phyloP scores from a whole-genome alignment of 345 rosid genomes.

The Camelina sativa region DNA sequence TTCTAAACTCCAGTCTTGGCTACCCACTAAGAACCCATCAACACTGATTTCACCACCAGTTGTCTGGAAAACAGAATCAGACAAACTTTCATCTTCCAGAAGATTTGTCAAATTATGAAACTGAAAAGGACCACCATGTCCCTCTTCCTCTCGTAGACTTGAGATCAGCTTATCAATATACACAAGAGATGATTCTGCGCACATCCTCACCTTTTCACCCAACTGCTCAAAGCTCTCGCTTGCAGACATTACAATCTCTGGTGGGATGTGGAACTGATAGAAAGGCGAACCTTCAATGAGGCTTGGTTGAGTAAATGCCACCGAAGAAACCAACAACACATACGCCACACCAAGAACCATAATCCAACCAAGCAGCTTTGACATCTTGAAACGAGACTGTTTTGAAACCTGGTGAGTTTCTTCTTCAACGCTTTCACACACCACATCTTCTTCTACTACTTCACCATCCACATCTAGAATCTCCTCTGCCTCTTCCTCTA shows the following conservation, averaged over 20 bases:
- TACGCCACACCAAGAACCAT: conserved; percentile 48
- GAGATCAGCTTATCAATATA: conserved; percentile 35
- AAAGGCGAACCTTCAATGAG: not conserved
- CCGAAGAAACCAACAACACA: conserved; percentile 44
- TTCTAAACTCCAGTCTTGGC: conserved; percentile 23
- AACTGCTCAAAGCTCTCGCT: conserved; percentile 34
- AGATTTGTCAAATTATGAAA: conserved; percentile 37
- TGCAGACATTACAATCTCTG: conserved; percentile 13
- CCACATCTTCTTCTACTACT: conserved; percentile 36
- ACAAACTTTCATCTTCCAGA: conserved; percentile 19
- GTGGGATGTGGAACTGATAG: conserved; percentile 19
- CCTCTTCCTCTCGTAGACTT: conserved; percentile 32
- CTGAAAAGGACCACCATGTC: conserved; percentile 22
- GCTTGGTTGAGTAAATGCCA: not conserved
- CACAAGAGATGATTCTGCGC: conserved; percentile 38
- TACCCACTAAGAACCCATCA: conserved; percentile 25
- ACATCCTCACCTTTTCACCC: conserved; percentile 37
- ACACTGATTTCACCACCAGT: conserved; percentile 31
- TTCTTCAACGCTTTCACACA: conserved; percentile 37
- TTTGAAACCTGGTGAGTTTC: conserved; percentile 36
- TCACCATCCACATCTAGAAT: conserved; percentile 26
- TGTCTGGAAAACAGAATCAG: conserved; percentile 40
- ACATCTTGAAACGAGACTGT: conserved; percentile 48
- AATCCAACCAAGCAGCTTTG: conserved; percentile 54
- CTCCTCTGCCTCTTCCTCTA: conserved; percentile 23